These are phyloP conservation scores for Xylariaceae sp. DNA, from an alignment of 2,329 filamentous ascomycete genomes.

Conservation along the genomic window DNA sequence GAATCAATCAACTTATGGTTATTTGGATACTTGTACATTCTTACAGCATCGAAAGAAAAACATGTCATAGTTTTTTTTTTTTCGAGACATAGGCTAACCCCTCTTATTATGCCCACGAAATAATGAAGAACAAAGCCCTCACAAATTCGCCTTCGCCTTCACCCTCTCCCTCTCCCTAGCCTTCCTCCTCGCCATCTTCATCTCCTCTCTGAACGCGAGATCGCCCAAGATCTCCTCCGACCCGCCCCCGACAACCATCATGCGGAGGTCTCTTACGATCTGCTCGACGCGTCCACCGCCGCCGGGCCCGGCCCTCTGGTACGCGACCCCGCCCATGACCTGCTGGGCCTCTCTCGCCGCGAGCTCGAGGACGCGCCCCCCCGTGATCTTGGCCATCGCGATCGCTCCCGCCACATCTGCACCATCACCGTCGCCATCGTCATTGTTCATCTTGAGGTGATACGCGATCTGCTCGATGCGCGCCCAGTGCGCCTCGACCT, in stretches of 20 bases:
- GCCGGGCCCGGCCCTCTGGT: slow-evolving; percentile 39
- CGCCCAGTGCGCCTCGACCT: slow-evolving; percentile 53
- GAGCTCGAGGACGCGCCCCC: slow-evolving; percentile 40
- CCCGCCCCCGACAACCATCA: slow-evolving; percentile 47
- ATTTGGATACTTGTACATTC: too few species aligned
- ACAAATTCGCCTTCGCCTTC: slow-evolving; percentile 12
- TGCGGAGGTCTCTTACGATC: slow-evolving; percentile 43
- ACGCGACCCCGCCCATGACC: slow-evolving; percentile 43
- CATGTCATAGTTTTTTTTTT: too few species aligned
- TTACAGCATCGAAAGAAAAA: too few species aligned
- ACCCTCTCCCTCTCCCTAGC: slow-evolving; percentile 7
- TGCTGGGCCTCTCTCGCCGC: slow-evolving; percentile 45
- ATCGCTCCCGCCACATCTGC: slow-evolving; percentile 26
- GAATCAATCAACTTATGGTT: too few species aligned
- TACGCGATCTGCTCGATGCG: slow-evolving; percentile 55
- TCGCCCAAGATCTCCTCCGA: slow-evolving; percentile 46
- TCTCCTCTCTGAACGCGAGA: slow-evolving; percentile 40
- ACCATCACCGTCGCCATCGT: slow-evolving; percentile 29
- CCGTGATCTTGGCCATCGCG: slow-evolving; percentile 37
- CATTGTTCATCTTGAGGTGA: slow-evolving; percentile 36
- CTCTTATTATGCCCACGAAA: too few species aligned
- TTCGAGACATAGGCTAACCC: too few species aligned
- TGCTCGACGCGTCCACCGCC: slow-evolving; percentile 43
- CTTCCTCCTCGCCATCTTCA: slow-evolving; percentile 15
- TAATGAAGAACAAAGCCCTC: too few species aligned